Base-by-base conservation (phyloP, 192 early-diverging fungal genomes). In the Spizellomyces sp. region DNA sequence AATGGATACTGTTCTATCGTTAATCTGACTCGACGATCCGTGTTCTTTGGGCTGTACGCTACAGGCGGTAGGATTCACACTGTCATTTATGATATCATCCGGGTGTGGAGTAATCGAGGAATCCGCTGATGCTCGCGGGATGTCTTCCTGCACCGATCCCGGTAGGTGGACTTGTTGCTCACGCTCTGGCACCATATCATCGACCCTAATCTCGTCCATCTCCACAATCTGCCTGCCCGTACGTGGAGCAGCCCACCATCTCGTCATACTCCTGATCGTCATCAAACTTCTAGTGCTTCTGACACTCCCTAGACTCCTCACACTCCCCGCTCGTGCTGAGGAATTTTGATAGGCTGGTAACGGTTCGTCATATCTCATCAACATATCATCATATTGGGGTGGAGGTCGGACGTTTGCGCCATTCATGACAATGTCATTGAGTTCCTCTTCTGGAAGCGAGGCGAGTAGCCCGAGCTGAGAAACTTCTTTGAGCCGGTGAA, bases 401-500 rank as follows among this genome's bases (percentile, higher is more conserved):
- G 66, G 52, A 15, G 66, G 21, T n/a, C 54, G 55, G 21, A 68
- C 52, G 19, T 21, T 19, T 9, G 50, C 58, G 22, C 69, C 69
- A 43, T 70, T 60, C 57, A 70, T 70, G 15, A 70, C 59, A 15
- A 70, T 45, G 59, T 70, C 69, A 55, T 60, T 70, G 7, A 70
- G n/a, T 62, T 70, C 69, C 10, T 70, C 69, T 48, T 14, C 58
- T 7, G 69, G 45, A 6, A 70, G 57, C 10, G 58, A 56, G 1
- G 19, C 17, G 0, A 70, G 48, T 44, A 70, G 17, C 14, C 69
- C 69, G 22, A 70, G 59, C 44, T 45, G 21, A n/a, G 17, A 19
- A 46, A 70, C 57, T 50, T 70, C 47, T 42, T 62, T 62, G n/a
- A 70, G 47, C 10, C 69, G 69, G 4, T 21, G 15, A 17, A 48